These are phyloP conservation scores for Dioscorea zingiberensis DNA, from an alignment of 106 monocot species.

Conservation along the genomic window DNA sequence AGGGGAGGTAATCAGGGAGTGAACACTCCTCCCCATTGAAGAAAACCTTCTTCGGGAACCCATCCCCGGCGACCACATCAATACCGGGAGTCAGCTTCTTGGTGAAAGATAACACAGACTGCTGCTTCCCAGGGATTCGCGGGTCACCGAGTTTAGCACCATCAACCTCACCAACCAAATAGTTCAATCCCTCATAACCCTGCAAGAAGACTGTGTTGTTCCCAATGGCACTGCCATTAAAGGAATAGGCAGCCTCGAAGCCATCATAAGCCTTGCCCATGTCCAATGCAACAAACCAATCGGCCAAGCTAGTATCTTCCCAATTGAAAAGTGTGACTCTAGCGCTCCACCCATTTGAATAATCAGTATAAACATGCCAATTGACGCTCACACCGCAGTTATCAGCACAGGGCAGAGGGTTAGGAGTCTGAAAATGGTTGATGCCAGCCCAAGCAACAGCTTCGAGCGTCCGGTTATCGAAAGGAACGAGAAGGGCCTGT, in stretches of 20 bases:
- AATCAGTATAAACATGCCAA: slow-evolving; percentile 59
- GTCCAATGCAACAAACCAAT: slow-evolving; percentile 61
- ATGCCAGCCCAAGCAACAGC: slow-evolving; percentile 30
- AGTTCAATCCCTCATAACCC: slow-evolving; percentile 51
- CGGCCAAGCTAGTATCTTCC: slow-evolving; percentile 27
- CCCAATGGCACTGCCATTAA: slow-evolving; percentile 42
- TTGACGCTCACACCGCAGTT: slow-evolving; percentile 71
- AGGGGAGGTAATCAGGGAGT: slow-evolving; percentile 36
- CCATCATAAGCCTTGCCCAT: slow-evolving; percentile 53
- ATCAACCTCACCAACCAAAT: slow-evolving; percentile 35
- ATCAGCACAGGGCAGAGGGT: slow-evolving; percentile 54
- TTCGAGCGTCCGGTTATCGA: slow-evolving; percentile 46
- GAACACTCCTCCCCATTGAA: slow-evolving; percentile 83
- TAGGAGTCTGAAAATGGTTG: slow-evolving; percentile 37
- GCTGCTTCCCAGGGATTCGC: slow-evolving; percentile 71
- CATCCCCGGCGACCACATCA: slow-evolving; percentile 50
- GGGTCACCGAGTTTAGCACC: slow-evolving; percentile 35
- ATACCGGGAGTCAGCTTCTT: slow-evolving; percentile 60
- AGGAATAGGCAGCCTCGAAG: slow-evolving; percentile 52
- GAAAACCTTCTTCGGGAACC: slow-evolving; percentile 48
- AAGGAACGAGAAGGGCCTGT: slow-evolving; percentile 58
- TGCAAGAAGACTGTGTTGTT: slow-evolving; percentile 63
- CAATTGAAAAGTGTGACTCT: slow-evolving; percentile 70
- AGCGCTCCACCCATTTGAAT: slow-evolving; percentile 48
- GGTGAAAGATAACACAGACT: slow-evolving; percentile 65